A percentile compares a stretch with the other conserved stretches of the same genome.
phyloP scores from a whole-genome alignment of 1,284 basidiomycete species.

The Fistulinella cinereoalba region DNA sequence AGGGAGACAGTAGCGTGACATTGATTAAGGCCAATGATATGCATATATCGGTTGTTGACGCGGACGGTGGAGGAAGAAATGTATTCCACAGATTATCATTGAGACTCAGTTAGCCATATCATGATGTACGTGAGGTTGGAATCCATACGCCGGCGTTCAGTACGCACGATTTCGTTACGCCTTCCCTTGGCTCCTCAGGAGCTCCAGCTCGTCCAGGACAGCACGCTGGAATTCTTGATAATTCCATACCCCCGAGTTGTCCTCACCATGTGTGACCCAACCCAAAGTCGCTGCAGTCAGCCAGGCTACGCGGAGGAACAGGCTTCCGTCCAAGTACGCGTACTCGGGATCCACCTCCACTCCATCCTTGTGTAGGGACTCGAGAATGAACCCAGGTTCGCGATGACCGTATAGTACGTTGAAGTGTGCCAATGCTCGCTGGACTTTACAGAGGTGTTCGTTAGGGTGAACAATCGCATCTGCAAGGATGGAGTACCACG shows the following conservation, averaged over 20 bases:
- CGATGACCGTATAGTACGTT: constrained; percentile 47
- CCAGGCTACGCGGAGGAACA: constrained; percentile 55
- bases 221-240: constrained; percentile 31
- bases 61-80: too few relatives aligned
- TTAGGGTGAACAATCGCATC: constrained; percentile 42
- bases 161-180: constrained; percentile 4
- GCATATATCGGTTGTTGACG: too few relatives aligned
- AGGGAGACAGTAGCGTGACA: neutral
- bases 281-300: constrained; percentile 49
- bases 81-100: too few relatives aligned
- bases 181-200: constrained; percentile 19
- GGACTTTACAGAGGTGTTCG: constrained; percentile 60
- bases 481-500: constrained; percentile 33
- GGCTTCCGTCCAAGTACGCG: constrained; percentile 54
- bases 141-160: neutral
- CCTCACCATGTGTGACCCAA: constrained; percentile 50
- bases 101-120: too few relatives aligned
- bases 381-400: constrained; percentile 35
- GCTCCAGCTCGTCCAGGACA: constrained; percentile 26
- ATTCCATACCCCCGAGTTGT: constrained; percentile 26
- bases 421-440: constrained; percentile 56
- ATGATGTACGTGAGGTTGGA: too few relatives aligned
- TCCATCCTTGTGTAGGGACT: constrained; percentile 18
- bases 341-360: constrained; percentile 27
- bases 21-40: too few relatives aligned